Evolutionary conservation across 2,329 filamentous ascomycete genomes (phyloP), one percentile per base, ranked within the genome.

Genomic region (Ophiocordyceps australis): DNA sequence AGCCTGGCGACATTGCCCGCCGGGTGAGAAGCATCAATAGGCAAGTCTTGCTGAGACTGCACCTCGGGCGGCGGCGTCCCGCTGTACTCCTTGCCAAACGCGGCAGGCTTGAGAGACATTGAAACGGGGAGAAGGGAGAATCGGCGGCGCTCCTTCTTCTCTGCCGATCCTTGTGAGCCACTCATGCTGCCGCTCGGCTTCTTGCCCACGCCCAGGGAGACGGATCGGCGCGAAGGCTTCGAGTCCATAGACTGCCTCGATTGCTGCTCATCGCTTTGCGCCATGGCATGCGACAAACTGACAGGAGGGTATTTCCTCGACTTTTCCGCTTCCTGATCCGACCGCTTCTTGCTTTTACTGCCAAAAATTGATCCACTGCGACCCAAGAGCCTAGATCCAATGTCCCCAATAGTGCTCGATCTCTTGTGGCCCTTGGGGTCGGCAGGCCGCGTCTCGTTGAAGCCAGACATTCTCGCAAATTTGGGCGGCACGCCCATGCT

Each of bases 311-410:
- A 91, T 35, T 67, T 74, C 45, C 70, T 74, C 27, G 65, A 55
- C 33, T 74, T 73, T 45, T 80, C 50, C 71, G 34, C 60, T 53
- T 30, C 49, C 41, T 37, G 43, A 29, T 62, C 65, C 7, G 54
- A 41, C 31, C 62, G 56, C 46, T 62, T 65, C 43, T 62, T 61
- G 37, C 47, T 47, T 43, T 57, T 55, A 20, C 68, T 63, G n/a
- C 77, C 73, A 43, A 89, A 85, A 31, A 89, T 62, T 7, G 81
- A 89, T 10, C 76, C 78, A 36, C 74, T 81, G 33, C 85, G 74
- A 22, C 82, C 80, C 49, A 93, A 79, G 19, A 93, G 58, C 51
- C 79, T 89, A 39, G 80, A 81, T 27, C 80, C 73, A 30, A 94
- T 69, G 50, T 68, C 82, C 43, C 71, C 82, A 55, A 80, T 80